Conservation (phyloP, 192 early-diverging fungal species). For the Chytriomyces confervae region DNA sequence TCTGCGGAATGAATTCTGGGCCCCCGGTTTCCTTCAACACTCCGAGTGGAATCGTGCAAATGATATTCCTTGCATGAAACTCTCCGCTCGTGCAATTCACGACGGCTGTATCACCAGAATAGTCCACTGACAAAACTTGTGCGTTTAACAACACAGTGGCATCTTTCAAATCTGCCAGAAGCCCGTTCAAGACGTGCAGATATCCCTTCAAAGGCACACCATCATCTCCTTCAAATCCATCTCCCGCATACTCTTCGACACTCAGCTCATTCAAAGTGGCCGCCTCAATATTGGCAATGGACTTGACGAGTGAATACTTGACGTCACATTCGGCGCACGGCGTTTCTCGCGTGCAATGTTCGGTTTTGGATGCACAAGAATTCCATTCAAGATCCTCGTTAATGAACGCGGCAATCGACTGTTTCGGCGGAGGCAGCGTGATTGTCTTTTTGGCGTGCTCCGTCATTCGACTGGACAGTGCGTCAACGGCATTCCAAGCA, state of each 20-base stretch:
- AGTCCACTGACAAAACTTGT: background rate
- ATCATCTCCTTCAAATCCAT: slow-evolving; percentile 9
- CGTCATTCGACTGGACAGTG: background rate
- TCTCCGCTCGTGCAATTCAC: background rate
- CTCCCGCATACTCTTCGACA: background rate
- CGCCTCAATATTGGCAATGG: background rate
- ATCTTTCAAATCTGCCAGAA: background rate
- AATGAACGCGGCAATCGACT: slow-evolving; percentile 1
- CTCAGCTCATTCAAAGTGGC: background rate
- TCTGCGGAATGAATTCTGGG: background rate
- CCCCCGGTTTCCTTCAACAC: background rate
- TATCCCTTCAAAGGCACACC: slow-evolving; percentile 7
- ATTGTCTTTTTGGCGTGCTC: background rate
- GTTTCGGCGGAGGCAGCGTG: background rate
- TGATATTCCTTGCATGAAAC: background rate
- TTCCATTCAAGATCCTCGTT: slow-evolving; percentile 2
- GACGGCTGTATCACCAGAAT: background rate
- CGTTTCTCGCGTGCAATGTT: background rate
- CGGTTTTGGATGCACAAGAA: background rate
- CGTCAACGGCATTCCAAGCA: background rate
- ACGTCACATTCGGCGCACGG: background rate
- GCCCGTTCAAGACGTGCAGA: background rate
- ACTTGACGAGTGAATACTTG: background rate
- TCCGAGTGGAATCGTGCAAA: slow-evolving; percentile 13
- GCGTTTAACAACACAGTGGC: background rate